Conservation (phyloP, 768 basidiomycete species). For the Leccinum broughii region DNA sequence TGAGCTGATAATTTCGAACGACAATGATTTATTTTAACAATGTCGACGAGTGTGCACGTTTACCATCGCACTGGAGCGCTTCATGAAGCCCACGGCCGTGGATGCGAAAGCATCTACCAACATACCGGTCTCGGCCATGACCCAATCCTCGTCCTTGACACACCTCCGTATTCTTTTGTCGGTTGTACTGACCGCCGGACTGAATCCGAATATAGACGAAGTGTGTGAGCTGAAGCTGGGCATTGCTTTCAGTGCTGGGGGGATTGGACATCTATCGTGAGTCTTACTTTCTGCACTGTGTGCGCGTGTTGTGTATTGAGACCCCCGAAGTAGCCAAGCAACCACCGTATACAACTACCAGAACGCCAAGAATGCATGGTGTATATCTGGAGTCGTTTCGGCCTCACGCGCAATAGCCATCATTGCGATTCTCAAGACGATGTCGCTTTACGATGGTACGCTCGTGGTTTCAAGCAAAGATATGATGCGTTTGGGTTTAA, state of each 20-base stretch:
- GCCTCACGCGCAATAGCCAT: conserved; percentile 71
- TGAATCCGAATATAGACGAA: conserved; percentile 69
- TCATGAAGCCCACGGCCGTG: conserved; percentile 48
- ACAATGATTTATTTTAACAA: conserved; percentile 19
- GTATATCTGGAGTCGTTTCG: conserved; percentile 67
- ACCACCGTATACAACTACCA: conserved; percentile 43
- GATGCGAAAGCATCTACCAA: conserved; percentile 54
- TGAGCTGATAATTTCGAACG: conserved; percentile 15
- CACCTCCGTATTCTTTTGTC: conserved; percentile 64
- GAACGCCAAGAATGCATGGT: conserved; percentile 57
- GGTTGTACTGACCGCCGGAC: conserved; percentile 62
- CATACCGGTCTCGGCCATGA: conserved; percentile 38
- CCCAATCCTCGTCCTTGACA: conserved; percentile 45
- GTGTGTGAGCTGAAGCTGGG: conserved; percentile 63
- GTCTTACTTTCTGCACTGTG: conserved; percentile 3
- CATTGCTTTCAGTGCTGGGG: conserved; percentile 38
- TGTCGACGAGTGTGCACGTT: conserved; percentile 46
- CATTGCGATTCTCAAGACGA: conserved; percentile 62
- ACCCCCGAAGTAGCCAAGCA: conserved; percentile 25
- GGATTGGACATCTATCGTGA: conserved; percentile 54
- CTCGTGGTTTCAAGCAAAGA: neutral
- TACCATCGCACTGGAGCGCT: conserved; percentile 50
- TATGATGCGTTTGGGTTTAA: neutral
- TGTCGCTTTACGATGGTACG: conserved; percentile 73
- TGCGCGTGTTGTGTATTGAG: conserved; percentile 1